These are phyloP conservation scores for Bacidia rubella DNA, from an alignment of 495 filamentous ascomycete species.

Conservation along the genomic window DNA sequence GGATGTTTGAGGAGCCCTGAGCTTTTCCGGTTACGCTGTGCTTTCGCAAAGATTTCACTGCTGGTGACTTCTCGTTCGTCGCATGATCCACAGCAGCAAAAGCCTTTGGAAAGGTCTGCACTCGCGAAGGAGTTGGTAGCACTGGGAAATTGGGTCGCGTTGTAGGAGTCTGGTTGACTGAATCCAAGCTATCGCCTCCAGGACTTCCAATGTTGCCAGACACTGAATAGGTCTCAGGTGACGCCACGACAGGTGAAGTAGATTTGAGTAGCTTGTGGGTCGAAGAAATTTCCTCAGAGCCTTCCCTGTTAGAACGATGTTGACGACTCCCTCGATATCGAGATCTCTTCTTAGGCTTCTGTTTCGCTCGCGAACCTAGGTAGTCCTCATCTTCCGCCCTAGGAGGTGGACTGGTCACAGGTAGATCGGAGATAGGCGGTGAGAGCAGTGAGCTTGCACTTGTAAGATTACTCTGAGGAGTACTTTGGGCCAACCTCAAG, in stretches of 20 bases:
- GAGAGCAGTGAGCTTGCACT: conserved; percentile 10
- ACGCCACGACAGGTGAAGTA: background rate
- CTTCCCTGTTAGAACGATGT: conserved; percentile 2
- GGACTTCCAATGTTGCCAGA: background rate
- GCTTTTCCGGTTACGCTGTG: background rate
- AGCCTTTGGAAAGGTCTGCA: background rate
- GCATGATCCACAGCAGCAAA: background rate
- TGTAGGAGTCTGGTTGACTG: background rate
- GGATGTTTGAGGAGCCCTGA: background rate
- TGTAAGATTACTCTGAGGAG: conserved; percentile 8
- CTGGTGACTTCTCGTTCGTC: background rate
- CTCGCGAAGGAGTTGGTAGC: background rate
- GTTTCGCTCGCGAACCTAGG: background rate
- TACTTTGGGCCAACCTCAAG: conserved; percentile 5
- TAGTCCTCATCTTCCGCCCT: conserved; percentile 13
- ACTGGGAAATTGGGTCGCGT: background rate
- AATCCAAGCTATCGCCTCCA: background rate
- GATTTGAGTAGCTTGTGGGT: background rate
- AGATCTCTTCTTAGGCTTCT: conserved; percentile 2
- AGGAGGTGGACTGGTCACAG: conserved; percentile 13
- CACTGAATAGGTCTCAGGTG: background rate
- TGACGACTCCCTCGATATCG: background rate
- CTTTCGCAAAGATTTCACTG: background rate
- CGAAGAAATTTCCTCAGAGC: background rate
- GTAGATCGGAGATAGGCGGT: conserved; percentile 7